Evolutionary conservation across 2,329 filamentous ascomycete species (phyloP), one percentile per base, ranked within the genome.

Genomic region (Harringtonia lauricola): DNA sequence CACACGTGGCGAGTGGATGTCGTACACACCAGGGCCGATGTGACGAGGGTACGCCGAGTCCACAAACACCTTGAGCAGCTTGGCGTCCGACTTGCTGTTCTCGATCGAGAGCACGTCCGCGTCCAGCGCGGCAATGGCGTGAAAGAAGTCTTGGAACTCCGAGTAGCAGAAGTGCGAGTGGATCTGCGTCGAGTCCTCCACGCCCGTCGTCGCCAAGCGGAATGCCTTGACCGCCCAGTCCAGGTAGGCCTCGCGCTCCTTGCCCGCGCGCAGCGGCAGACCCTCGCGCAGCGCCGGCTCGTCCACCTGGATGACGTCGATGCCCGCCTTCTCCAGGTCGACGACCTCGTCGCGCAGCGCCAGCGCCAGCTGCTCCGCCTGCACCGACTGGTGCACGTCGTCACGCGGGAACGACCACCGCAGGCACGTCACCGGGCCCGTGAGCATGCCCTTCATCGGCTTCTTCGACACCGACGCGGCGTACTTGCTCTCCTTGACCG

Each of bases 161-260:
- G 92, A 96, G 83, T 98, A 98, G 71, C 92, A 98, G 86, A 98
- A 98, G 78, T 98, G 92, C 52, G 89, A 95, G 83, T 98, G 92
- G 67, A 98, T 95, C 79, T 98, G 92, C 55, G 92, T 98, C 47
- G 83, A 86, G 68, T 98, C 87, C 71, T 88, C 72, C 49, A 98
- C 90, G 65, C 88, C 92, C 49, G 88, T 81, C 58, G 89, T 94
- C 54, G 90, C 82, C 55, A 98, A 86, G 66, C 86, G 88, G 88
- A 98, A 98, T 58, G 89, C 88, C 72, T 95, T 83, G 60, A 98
- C 92, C 49, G 92, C 92, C 92, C 92, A 98, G 58, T 83, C 74
- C 56, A 98, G 82, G 80, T 98, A 98, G 61, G 86, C 86, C 65
- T 94, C 87, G 64, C 92, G 90, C 77, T 95, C 92, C 68, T 84